Conservation (phyloP, 176 grass and related monocot species). For the Aegilops umbellulata region DNA sequence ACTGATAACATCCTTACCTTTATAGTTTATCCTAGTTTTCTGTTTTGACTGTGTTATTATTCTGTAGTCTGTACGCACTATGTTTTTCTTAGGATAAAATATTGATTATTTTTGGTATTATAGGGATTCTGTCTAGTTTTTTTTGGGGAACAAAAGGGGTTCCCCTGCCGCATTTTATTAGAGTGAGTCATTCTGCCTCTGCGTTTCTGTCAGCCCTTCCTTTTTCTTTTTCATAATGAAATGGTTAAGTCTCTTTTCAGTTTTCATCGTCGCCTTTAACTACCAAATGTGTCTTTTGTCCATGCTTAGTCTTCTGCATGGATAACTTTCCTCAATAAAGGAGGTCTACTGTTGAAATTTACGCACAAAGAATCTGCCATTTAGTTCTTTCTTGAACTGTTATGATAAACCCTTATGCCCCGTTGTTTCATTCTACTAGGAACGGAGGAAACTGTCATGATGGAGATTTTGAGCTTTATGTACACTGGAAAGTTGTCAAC, state of each 20-base stretch:
- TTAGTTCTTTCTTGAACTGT: neutral
- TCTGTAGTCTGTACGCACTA: no score
- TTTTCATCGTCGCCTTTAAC: neutral
- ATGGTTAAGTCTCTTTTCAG: neutral
- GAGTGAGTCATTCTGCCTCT: neutral
- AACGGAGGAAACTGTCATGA: constrained; percentile 87
- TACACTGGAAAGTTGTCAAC: constrained; percentile 80
- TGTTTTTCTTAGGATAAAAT: neutral
- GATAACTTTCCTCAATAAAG: neutral
- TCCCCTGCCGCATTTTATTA: no score
- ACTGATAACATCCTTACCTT: neutral
- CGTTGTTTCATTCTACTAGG: constrained; percentile 24
- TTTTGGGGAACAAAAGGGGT: no score
- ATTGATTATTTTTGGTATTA: neutral
- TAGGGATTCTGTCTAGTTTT: neutral
- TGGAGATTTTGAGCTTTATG: constrained; percentile 85
- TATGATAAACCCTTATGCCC: neutral
- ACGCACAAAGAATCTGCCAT: neutral
- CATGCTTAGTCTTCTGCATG: neutral
- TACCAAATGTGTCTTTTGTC: neutral
- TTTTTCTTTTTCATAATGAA: constrained; percentile 3
- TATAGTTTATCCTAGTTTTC: neutral
- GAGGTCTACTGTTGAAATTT: neutral
- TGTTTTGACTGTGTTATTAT: neutral
- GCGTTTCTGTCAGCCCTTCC: neutral